Conservation (phyloP, 257 asterid species). For the Handroanthus guayacan region DNA sequence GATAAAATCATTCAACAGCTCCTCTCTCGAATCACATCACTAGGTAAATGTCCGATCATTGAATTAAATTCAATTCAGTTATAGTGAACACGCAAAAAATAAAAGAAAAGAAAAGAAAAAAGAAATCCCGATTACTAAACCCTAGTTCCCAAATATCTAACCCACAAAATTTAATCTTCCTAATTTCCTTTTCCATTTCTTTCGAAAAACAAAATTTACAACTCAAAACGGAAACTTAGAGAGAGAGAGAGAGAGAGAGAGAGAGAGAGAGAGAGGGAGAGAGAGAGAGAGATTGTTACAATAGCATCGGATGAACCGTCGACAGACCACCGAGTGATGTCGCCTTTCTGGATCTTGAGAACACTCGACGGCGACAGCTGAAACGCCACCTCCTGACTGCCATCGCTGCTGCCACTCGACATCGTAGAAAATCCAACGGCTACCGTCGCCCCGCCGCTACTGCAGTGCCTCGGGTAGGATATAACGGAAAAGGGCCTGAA, state of each 20-base stretch:
- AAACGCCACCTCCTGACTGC: constrained; percentile 43
- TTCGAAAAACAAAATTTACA: neutral
- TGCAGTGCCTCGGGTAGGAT: constrained; percentile 31
- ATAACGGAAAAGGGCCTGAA: constrained; percentile 42
- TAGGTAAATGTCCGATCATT: neutral
- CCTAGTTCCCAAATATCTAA: neutral
- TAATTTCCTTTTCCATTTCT: neutral
- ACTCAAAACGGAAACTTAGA: neutral
- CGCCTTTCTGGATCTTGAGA: constrained; percentile 80
- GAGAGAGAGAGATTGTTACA: constrained; percentile 49
- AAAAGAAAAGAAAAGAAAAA: too few relatives aligned
- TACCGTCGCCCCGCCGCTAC: constrained; percentile 26
- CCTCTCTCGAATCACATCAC: neutral
- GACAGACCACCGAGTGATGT: constrained; percentile 84
- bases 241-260: constrained; percentile 26
- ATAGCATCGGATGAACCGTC: constrained; percentile 95
- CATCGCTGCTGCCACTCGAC: constrained; percentile 54
- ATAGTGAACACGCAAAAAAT: neutral
- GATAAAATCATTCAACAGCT: too few relatives aligned
- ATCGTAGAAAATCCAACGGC: constrained; percentile 56
- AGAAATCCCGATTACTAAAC: constrained; percentile 22
- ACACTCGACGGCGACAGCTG: constrained; percentile 59
- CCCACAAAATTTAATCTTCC: neutral
- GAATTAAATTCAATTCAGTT: neutral
- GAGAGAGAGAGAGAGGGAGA: constrained; percentile 30